Percentiles rank a stretch among this genome's conserved stretches.
phyloP scores from a whole-genome alignment of 176 grass and related monocot species.

The Avena sativa region DNA sequence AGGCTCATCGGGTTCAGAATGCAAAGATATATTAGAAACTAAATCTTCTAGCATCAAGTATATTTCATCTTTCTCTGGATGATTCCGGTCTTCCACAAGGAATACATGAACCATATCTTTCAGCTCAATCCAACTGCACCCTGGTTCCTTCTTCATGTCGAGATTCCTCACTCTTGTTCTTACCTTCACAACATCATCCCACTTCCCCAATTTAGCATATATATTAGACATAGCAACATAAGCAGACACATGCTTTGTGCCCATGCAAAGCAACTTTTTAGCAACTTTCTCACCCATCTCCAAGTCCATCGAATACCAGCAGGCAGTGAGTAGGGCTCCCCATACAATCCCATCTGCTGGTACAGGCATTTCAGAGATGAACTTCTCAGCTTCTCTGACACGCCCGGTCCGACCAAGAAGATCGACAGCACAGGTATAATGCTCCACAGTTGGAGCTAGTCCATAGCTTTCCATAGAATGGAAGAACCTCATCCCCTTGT shows the following conservation, averaged over 20 bases:
- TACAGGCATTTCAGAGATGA: slow-evolving; percentile 56
- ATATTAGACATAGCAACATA: slow-evolving; percentile 66
- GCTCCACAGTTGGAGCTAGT: slow-evolving; percentile 52
- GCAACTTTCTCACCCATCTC: slow-evolving; percentile 58
- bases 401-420: slow-evolving; percentile 55
- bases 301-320: slow-evolving; percentile 57
- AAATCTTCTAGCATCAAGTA: slow-evolving; percentile 51
- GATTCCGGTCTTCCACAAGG: slow-evolving; percentile 63
- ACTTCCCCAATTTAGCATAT: slow-evolving; percentile 61
- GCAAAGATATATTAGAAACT: slow-evolving; percentile 42
- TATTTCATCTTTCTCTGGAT: slow-evolving; percentile 59
- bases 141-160: slow-evolving; percentile 54
- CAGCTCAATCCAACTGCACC: slow-evolving; percentile 64
- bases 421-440: slow-evolving; percentile 61
- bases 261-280: slow-evolving; percentile 51
- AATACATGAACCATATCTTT: slow-evolving; percentile 62
- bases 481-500: slow-evolving; percentile 55
- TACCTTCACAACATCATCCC: slow-evolving; percentile 63
- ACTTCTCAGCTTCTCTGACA: slow-evolving; percentile 54
- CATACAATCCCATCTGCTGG: slow-evolving; percentile 56
- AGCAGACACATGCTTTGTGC: slow-evolving; percentile 54
- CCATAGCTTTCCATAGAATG: slow-evolving; percentile 53
- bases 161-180: slow-evolving; percentile 51
- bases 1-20: slow-evolving; percentile 39
- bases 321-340: slow-evolving; percentile 60